Percentiles rank a stretch among this genome's conserved stretches.
Conservation (phyloP, 805 yeast genomes). For the Candida sithepensis region DNA sequence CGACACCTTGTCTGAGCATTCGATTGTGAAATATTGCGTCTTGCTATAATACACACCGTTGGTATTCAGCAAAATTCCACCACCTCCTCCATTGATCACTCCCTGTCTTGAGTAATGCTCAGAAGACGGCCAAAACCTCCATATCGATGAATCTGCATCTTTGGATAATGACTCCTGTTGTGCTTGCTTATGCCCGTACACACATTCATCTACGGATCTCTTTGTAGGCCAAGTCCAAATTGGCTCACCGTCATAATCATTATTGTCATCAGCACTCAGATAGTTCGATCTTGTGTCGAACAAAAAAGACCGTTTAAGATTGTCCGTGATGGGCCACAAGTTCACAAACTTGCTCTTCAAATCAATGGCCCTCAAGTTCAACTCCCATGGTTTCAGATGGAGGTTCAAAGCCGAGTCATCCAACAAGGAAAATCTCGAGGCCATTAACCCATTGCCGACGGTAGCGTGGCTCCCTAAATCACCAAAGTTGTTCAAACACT, state of each 20-base stretch:
- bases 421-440: conserved; percentile 19
- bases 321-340: conserved; percentile 28
- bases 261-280: conserved; percentile 2
- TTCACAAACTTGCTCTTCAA: conserved; percentile 15
- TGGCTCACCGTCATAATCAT: no score
- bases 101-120: neutral
- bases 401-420: conserved; percentile 20
- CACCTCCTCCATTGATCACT: neutral
- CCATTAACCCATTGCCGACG: conserved; percentile 7
- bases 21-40: conserved; percentile 13
- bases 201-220: conserved; percentile 8
- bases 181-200: neutral
- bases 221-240: conserved; percentile 19
- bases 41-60: conserved; percentile 17
- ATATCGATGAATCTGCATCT: neutral
- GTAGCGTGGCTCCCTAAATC: neutral
- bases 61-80: conserved; percentile 4
- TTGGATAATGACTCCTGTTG: neutral
- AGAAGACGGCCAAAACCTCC: conserved; percentile 3
- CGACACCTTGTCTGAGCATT: conserved; percentile 4
- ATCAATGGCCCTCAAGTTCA: conserved; percentile 14
- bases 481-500: conserved; percentile 7
- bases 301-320: conserved; percentile 12
- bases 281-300: conserved; percentile 15
- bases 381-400: conserved; percentile 22